Base-by-base conservation (phyloP, 2,329 filamentous ascomycete species). In the Didymella glomerata region DNA sequence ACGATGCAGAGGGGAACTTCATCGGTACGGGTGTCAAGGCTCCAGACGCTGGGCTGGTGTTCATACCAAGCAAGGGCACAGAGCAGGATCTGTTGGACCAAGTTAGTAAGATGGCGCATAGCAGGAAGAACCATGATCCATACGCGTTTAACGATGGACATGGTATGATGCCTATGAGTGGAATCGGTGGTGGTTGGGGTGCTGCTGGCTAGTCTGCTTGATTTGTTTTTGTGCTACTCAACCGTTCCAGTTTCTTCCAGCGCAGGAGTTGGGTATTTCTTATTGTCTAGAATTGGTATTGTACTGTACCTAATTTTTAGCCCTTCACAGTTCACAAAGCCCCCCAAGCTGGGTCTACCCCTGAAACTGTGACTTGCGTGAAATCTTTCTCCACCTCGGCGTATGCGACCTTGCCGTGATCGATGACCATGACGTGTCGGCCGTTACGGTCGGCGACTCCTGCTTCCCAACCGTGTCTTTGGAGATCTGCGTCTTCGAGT, bases 1-100 rank as follows among this genome's bases (percentile, higher is more conserved):
- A 69, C 38, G 68, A 74, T 49, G 59, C 60, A 0, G 54, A 71
- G 8, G 71, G 69, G 0, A 71, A 74, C 20, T 73, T 72, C 38
- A 47, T 73, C 28, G 69, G 71, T 2, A 72, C 69, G 1, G 61
- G 66, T 22, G 56, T 60, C 20, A 58, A 60, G 6, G 65, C 69
- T 9, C 61, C 52, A 6, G 68, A 70, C 60, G 68, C 68, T 25
- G 64, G 65, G 3, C 41, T 73, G 28, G 68, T 73, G 0, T 72
- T 72, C 49, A 68, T 72, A 13, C 70, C 67, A 2, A 57, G 52
- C 1, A 73, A 72, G 53, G 65, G 67, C 32, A 71, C 66, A 2
- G 62, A 65, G 9, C 65, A 72, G 34, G 70, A 73, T 34, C 40
- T 73, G 16, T 25, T 72, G 55, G 51, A 65, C 47, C 69, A 74